Percentiles rank a stretch among this genome's conserved stretches.
Conservation (phyloP, 2,329 filamentous ascomycete species). For the Pseudogymnoascus sp. region DNA sequence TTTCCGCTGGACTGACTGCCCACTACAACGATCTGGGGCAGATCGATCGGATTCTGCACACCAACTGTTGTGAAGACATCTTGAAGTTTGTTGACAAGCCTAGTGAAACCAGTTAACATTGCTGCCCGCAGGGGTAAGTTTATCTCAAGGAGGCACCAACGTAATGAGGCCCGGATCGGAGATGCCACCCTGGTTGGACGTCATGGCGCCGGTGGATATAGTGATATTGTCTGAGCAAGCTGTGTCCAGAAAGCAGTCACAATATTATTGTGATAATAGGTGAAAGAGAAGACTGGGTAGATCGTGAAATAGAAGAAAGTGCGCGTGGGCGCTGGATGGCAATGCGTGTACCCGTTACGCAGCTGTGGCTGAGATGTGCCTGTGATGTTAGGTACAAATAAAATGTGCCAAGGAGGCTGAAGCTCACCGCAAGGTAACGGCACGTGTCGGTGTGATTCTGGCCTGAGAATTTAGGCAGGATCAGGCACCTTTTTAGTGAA, state of each 20-base stretch:
- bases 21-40: conserved; percentile 96
- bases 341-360: conserved; percentile 5
- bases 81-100: conserved; percentile 96
- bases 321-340: background rate
- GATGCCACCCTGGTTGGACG: conserved; percentile 46
- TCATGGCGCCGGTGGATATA: conserved; percentile 16
- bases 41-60: conserved; percentile 97
- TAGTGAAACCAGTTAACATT: conserved; percentile 30
- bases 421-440: background rate
- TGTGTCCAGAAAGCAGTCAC: background rate
- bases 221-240: conserved; percentile 6
- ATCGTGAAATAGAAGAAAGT: background rate
- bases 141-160: conserved; percentile 34
- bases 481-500: too few relatives aligned
- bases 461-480: too few relatives aligned
- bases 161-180: conserved; percentile 61
- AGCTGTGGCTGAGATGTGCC: conserved; percentile 4
- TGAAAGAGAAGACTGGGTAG: background rate
- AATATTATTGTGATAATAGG: background rate
- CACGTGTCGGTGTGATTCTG: too few relatives aligned
- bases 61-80: conserved; percentile 99
- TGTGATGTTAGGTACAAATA: conserved; percentile 9
- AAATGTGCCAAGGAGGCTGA: background rate
- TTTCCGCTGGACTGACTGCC: conserved; percentile 98
- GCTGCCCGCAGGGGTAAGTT: conserved; percentile 20